These are phyloP conservation scores for Leucogyrophana mollusca DNA, from an alignment of 768 basidiomycete genomes.

Conservation along the genomic window DNA sequence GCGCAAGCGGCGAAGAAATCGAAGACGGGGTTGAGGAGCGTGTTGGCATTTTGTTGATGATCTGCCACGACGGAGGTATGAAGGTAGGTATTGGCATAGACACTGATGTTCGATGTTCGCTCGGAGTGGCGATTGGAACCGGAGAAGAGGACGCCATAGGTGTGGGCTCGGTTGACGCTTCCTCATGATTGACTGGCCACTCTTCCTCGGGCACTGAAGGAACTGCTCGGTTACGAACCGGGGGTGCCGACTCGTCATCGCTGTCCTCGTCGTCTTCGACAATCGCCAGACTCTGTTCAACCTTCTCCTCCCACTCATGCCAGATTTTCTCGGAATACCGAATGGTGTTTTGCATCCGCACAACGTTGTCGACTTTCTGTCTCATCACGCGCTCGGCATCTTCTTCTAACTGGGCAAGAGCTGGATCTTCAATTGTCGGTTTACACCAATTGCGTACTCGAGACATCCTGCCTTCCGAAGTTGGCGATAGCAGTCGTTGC, in stretches of 20 bases:
- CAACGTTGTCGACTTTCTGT: slow-evolving; percentile 92
- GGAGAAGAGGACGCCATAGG: slow-evolving; percentile 62
- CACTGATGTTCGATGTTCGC: slow-evolving; percentile 22
- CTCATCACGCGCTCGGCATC: slow-evolving; percentile 89
- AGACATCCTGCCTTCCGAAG: slow-evolving; percentile 84
- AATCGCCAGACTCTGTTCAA: slow-evolving; percentile 63
- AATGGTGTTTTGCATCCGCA: slow-evolving; percentile 96
- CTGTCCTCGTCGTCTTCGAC: slow-evolving; percentile 52
- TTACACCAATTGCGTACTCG: slow-evolving; percentile 84
- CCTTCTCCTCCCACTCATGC: slow-evolving; percentile 93
- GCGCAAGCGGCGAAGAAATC: slow-evolving; percentile 81
- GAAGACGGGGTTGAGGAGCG: slow-evolving; percentile 88
- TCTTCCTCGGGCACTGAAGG: slow-evolving; percentile 8
- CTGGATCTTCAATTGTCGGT: slow-evolving; percentile 83
- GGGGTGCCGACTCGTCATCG: slow-evolving; percentile 20
- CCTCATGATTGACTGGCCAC: slow-evolving; percentile 20
- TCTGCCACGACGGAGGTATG: slow-evolving; percentile 43
- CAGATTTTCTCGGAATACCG: slow-evolving; percentile 96
- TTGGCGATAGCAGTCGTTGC: slow-evolving; percentile 85
- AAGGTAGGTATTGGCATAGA: slow-evolving; percentile 41
- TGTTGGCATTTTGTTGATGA: slow-evolving; percentile 53
- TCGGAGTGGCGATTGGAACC: slow-evolving; percentile 12
- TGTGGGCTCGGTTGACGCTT: slow-evolving; percentile 58
- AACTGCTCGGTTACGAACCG: background rate
- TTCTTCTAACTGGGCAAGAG: slow-evolving; percentile 76